Percentiles rank a stretch among this genome's conserved stretches.
Evolutionary conservation across 108 stramenopile genomes (phyloP).

Genomic region (Stephanodiscus triporus): DNA sequence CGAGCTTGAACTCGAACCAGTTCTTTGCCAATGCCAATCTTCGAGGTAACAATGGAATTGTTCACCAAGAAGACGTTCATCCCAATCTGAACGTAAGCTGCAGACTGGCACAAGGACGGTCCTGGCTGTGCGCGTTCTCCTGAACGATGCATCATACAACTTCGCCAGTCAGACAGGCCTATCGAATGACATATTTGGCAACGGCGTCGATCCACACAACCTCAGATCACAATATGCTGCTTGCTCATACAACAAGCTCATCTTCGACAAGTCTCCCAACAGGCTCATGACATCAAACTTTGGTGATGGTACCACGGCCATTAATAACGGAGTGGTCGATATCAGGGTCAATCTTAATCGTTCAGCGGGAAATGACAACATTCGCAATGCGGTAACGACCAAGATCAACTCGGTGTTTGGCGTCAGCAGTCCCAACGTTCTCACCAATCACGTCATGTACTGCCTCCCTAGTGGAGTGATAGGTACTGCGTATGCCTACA

Average conservation of each 20-base stretch:
- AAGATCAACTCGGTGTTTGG: conserved; percentile 21
- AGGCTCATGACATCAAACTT: neutral
- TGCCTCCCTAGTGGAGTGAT: conserved; percentile 60
- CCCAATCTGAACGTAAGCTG: no score
- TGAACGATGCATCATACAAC: conserved; percentile 18
- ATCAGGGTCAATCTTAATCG: conserved; percentile 15
- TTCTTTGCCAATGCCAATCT: no score
- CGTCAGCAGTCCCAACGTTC: conserved; percentile 16
- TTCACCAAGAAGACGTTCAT: no score
- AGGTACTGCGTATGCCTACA: conserved; percentile 50
- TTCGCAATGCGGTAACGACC: neutral
- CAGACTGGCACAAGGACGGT: neutral
- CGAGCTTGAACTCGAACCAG: no score
- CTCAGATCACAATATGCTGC: conserved; percentile 41
- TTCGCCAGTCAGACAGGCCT: conserved; percentile 16
- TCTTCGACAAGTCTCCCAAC: conserved; percentile 22
- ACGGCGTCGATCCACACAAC: conserved; percentile 37
- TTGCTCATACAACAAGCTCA: conserved; percentile 50
- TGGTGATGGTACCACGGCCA: neutral
- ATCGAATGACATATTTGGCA: conserved; percentile 47
- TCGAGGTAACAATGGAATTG: no score
- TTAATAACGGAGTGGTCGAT: conserved; percentile 28
- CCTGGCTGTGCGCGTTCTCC: conserved; percentile 42
- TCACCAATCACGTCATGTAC: conserved; percentile 61
- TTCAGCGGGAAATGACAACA: neutral